Base-by-base conservation (phyloP, 495 filamentous ascomycete species). In the Beverwykella pulmonaria region DNA sequence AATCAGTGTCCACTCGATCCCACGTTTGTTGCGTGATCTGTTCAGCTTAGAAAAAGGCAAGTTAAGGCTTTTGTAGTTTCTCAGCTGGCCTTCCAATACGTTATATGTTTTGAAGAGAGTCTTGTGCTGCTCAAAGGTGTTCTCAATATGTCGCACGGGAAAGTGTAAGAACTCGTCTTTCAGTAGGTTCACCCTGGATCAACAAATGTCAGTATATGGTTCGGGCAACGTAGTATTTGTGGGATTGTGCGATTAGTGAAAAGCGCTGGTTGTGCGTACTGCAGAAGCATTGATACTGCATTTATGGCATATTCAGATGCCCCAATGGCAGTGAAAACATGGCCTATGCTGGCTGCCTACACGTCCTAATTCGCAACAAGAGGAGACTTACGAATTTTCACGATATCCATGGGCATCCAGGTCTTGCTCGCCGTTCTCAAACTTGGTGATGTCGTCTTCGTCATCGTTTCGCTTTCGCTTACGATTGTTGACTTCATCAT, bases 161-260 rank as follows among this genome's bases (percentile, higher is more conserved):
- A 82, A 76, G 10, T 77, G 44, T 7, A 73, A 70, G 71, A 84
- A 86, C 54, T 83, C 80, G 27, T 79, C 74, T 58, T 75, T 73
- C 6, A 86, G 71, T 30, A 83, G 53, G 12, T 65, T 61, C 22
- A 49, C n/a, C 17, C 69, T 70, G 34, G 5, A 49, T 30, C 1
- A 26, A 15, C 2, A 32, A 46, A 44, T 17, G 6, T 59, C 53
- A 44, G 8, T n/a, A 44, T 44, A n/a, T 46, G 47, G 49, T 52
- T 7, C 14, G 2, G 34, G 46, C 23, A 14, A 1, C 17, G n/a
- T 25, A 25, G 25, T 30, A 48, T 6, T 26, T 47, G 48, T 25
- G 29, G 59, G 63, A 17, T 10, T 58, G 20, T 59, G 39, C 6
- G 6, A 44, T 15, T 44, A 14, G 17, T 2, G 39, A 12, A n/a